Evolutionary conservation across 169 alveolate genomes (phyloP).

Genomic region (Eimeria falciformis): DNA sequence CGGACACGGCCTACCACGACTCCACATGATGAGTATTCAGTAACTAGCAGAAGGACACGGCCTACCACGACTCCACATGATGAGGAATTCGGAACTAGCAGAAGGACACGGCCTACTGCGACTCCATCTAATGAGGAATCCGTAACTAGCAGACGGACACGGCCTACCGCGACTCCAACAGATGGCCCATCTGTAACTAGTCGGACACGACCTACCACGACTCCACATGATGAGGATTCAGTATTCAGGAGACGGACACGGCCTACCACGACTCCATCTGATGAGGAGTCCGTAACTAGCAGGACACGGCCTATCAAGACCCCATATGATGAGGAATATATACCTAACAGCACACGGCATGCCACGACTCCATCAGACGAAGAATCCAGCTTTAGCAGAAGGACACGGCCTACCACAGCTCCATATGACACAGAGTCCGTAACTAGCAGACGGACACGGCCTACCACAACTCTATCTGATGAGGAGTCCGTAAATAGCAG

Average conservation of each 20-base stretch:
- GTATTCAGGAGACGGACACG: constrained; percentile 19
- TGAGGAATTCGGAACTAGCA: background rate
- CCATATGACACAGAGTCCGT: background rate
- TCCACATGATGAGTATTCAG: no score
- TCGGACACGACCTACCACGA: background rate
- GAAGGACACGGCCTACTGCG: background rate
- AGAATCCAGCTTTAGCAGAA: background rate
- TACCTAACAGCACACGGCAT: background rate
- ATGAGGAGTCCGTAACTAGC: background rate
- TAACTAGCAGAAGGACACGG: no score
- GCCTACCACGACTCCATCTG: background rate
- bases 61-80: background rate
- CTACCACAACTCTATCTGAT: background rate
- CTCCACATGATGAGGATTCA: background rate
- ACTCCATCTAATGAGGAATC: background rate
- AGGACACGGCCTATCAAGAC: background rate
- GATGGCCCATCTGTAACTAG: background rate
- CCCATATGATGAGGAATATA: background rate
- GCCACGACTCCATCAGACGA: background rate
- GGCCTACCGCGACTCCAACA: background rate
- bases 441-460: background rate
- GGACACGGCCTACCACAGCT: background rate
- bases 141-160: background rate
- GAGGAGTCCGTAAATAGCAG: constrained; percentile 2
- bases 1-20: no score